These are phyloP conservation scores for Przewalskia tangutica DNA, from an alignment of 257 asterid genomes.

Conservation along the genomic window DNA sequence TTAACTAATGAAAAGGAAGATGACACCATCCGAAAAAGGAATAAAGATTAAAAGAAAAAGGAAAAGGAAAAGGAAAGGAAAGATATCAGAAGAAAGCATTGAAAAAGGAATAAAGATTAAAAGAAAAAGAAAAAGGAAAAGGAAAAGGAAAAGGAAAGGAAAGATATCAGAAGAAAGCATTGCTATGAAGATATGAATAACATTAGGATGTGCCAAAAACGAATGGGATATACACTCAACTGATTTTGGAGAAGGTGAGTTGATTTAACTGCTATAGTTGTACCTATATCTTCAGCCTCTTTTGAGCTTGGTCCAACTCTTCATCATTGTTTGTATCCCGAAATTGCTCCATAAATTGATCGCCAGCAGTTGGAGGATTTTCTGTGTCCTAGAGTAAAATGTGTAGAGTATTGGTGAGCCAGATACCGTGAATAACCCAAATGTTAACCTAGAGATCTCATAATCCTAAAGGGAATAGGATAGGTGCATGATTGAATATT, in stretches of 20 bases:
- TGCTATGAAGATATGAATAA: neutral
- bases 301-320: conserved; percentile 44
- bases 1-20: too few species aligned
- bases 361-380: conserved; percentile 29
- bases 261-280: neutral
- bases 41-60: too few species aligned
- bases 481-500: too few species aligned
- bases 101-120: too few species aligned
- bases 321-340: conserved; percentile 23
- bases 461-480: neutral
- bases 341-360: conserved; percentile 33
- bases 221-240: too few species aligned
- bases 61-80: neutral
- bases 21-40: too few species aligned
- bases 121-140: too few species aligned
- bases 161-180: neutral
- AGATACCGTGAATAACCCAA: neutral
- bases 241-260: neutral
- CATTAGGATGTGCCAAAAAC: too few species aligned
- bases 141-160: neutral
- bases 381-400: neutral
- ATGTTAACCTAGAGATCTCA: neutral
- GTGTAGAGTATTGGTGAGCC: neutral
- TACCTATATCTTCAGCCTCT: conserved; percentile 42
- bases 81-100: neutral